A percentile compares a stretch with the other conserved stretches of the same genome.
These are phyloP conservation scores for Crucibulum laeve DNA, from an alignment of 768 basidiomycete genomes.

Conservation along the genomic window DNA sequence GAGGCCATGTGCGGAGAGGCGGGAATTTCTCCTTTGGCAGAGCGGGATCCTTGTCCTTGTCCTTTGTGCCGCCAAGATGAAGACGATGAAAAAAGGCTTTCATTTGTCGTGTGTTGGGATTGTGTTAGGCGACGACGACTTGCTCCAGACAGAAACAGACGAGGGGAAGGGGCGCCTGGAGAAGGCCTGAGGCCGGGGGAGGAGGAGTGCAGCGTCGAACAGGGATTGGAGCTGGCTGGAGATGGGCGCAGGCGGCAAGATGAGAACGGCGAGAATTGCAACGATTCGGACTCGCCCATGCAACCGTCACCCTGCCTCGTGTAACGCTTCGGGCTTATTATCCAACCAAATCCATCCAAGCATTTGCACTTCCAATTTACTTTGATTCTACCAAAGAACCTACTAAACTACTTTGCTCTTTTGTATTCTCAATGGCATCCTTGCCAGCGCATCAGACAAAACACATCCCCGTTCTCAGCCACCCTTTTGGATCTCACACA, in stretches of 20 bases:
- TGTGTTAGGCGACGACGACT: not conserved
- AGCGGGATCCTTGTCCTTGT: slow-evolving; percentile 42
- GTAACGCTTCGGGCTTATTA: no score
- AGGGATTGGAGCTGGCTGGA: no score
- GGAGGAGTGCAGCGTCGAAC: no score
- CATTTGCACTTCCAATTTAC: slow-evolving; percentile 3
- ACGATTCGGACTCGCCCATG: no score
- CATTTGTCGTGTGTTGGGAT: slow-evolving; percentile 38
- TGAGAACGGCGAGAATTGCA: no score
- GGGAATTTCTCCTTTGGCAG: slow-evolving; percentile 61
- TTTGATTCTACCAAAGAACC: slow-evolving; percentile 22
- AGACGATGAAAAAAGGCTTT: slow-evolving; percentile 81
- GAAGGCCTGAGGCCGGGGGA: no score
- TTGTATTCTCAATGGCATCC: slow-evolving; percentile 18
- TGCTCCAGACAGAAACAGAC: not conserved
- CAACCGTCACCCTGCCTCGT: no score
- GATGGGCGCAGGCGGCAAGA: no score
- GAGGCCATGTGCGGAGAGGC: slow-evolving; percentile 68
- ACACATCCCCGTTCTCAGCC: slow-evolving; percentile 45
- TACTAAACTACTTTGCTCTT: slow-evolving; percentile 23
- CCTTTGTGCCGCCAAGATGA: slow-evolving; percentile 57
- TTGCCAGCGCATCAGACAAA: slow-evolving; percentile 64
- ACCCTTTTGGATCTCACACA: slow-evolving; percentile 26
- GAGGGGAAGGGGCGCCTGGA: no score
- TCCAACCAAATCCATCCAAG: not conserved